Evolutionary conservation across 2,329 filamentous ascomycete species (phyloP).

Genomic region (Biscogniauxia sp.): DNA sequence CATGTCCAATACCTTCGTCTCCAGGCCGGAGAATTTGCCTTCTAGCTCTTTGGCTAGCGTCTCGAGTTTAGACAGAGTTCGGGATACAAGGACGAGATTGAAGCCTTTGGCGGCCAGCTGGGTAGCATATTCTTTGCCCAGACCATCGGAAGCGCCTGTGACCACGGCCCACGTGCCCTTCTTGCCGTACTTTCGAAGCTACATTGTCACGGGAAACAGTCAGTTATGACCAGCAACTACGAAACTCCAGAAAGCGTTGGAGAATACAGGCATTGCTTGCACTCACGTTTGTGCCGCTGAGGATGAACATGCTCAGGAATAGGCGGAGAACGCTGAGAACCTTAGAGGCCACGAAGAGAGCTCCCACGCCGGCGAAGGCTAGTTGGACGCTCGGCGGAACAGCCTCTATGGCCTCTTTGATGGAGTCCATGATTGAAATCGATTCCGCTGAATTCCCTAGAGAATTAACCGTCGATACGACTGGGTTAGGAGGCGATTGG

Average conservation of each 20-base stretch:
- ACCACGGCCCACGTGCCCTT: slow-evolving; percentile 93
- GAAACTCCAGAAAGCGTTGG: background rate
- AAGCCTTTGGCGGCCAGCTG: slow-evolving; percentile 90
- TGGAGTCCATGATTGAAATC: slow-evolving; percentile 29
- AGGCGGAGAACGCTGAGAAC: slow-evolving; percentile 59
- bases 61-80: slow-evolving; percentile 89
- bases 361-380: slow-evolving; percentile 54
- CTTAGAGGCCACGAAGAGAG: slow-evolving; percentile 56
- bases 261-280: background rate
- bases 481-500: background rate
- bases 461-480: background rate
- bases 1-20: slow-evolving; percentile 82
- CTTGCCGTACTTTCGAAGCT: slow-evolving; percentile 88
- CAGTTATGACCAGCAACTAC: slow-evolving; percentile 9
- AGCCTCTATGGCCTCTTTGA: slow-evolving; percentile 34
- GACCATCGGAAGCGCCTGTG: slow-evolving; percentile 92
- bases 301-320: slow-evolving; percentile 65
- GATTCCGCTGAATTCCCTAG: background rate
- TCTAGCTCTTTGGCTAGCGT: slow-evolving; percentile 73
- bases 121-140: slow-evolving; percentile 92
- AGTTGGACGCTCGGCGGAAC: slow-evolving; percentile 46
- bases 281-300: slow-evolving; percentile 61
- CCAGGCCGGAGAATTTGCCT: slow-evolving; percentile 62
- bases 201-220: slow-evolving; percentile 11
- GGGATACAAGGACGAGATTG: slow-evolving; percentile 92